These are phyloP conservation scores for Sporothrix phasma DNA, from an alignment of 2,329 filamentous ascomycete species.

Conservation along the genomic window DNA sequence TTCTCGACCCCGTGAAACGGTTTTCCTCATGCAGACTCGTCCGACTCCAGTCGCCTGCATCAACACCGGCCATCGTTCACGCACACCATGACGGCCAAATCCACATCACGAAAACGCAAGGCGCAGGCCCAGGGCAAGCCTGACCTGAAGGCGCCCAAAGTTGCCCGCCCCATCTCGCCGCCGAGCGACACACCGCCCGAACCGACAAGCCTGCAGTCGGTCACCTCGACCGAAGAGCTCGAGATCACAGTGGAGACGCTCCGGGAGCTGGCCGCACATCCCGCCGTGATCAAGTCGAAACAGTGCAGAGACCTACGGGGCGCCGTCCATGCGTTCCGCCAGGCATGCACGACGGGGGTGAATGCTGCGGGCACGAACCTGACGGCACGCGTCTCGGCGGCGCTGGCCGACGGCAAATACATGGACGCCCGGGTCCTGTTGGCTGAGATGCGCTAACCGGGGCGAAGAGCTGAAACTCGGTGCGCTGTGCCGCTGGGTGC, in stretches of 20 bases:
- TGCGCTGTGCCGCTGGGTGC: slow-evolving; percentile 61
- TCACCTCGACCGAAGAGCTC: slow-evolving; percentile 55
- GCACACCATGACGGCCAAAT: slow-evolving; percentile 25
- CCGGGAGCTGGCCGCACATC: slow-evolving; percentile 46
- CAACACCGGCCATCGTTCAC: background rate
- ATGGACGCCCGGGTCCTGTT: slow-evolving; percentile 55
- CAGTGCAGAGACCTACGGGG: slow-evolving; percentile 55
- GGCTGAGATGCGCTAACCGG: slow-evolving; percentile 60
- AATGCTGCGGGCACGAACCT: slow-evolving; percentile 52
- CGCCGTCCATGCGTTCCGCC: slow-evolving; percentile 59
- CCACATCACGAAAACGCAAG: slow-evolving; percentile 37
- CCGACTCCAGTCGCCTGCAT: no score
- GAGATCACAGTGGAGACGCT: slow-evolving; percentile 59
- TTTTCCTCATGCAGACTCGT: background rate
- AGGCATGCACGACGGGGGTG: slow-evolving; percentile 57
- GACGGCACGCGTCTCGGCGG: slow-evolving; percentile 55
- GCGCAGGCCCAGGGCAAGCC: slow-evolving; percentile 21
- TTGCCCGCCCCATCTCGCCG: slow-evolving; percentile 23
- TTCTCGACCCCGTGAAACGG: background rate
- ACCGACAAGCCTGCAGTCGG: slow-evolving; percentile 40
- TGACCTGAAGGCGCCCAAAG: background rate
- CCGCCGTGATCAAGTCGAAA: slow-evolving; percentile 56
- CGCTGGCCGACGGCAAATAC: slow-evolving; percentile 55
- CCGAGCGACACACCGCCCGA: slow-evolving; percentile 28
- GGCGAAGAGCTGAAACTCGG: slow-evolving; percentile 56